These are phyloP conservation scores for Uronychia setigera DNA, from an alignment of 73 alveolate species.

Conservation along the genomic window DNA sequence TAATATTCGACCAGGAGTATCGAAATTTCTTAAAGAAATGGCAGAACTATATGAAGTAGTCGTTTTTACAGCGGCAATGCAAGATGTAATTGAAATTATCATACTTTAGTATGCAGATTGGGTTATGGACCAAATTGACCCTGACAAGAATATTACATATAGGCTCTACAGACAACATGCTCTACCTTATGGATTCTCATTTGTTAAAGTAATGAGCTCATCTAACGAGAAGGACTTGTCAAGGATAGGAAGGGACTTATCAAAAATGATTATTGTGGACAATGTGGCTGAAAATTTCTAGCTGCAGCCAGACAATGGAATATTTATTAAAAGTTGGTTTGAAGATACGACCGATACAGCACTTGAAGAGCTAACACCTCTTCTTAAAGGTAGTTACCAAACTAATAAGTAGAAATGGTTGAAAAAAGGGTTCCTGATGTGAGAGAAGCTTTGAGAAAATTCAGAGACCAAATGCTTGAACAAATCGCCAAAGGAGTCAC, in stretches of 20 bases:
- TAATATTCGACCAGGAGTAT: constrained; percentile 70
- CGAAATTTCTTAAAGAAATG: constrained; percentile 63
- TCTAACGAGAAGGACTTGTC: constrained; percentile 47
- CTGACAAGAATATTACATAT: constrained; percentile 60
- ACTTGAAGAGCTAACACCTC: constrained; percentile 12
- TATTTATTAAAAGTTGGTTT: constrained; percentile 47
- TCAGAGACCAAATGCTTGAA: constrained; percentile 75
- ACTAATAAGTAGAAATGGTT: constrained; percentile 63
- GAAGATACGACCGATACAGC: constrained; percentile 40
- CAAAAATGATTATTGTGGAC: constrained; percentile 72
- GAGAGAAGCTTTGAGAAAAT: constrained; percentile 80
- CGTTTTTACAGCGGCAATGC: constrained; percentile 81
- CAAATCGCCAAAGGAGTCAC: constrained; percentile 49
- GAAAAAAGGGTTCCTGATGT: constrained; percentile 85
- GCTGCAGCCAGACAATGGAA: constrained; percentile 70
- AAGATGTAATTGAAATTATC: constrained; percentile 36
- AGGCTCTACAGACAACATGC: constrained; percentile 82
- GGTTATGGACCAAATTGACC: constrained; percentile 69
- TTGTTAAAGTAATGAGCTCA: constrained; percentile 58
- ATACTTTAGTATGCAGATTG: constrained; percentile 48
- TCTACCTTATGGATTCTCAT: constrained; percentile 52
- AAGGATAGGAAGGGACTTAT: constrained; percentile 74
- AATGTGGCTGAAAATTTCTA: constrained; percentile 70
- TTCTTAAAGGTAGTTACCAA: too few species aligned
- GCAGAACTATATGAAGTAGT: constrained; percentile 67